These are phyloP conservation scores for Smittium mucronatum DNA, from an alignment of 371 early-diverging fungal species.

Conservation along the genomic window DNA sequence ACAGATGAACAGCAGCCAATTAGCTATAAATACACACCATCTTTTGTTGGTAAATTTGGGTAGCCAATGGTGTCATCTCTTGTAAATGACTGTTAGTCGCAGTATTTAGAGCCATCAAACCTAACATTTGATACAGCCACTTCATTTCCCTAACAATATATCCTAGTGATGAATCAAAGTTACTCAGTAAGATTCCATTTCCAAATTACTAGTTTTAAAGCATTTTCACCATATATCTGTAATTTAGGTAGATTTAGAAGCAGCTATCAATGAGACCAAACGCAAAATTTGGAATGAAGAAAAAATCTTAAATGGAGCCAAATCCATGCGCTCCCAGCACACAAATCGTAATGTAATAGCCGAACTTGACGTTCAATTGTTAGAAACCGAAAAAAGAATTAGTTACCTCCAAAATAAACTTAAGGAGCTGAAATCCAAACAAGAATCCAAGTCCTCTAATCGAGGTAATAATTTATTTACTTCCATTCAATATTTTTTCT, in stretches of 20 bases:
- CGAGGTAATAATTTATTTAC: too few relatives aligned
- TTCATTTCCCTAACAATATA: too few relatives aligned
- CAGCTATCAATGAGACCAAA: conserved; percentile 31
- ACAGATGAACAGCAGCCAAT: too few relatives aligned
- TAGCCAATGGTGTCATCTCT: too few relatives aligned
- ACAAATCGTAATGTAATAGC: conserved; percentile 53
- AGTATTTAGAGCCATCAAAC: too few relatives aligned
- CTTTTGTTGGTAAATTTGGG: too few relatives aligned
- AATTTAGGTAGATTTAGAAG: conserved; percentile 25
- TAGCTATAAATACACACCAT: too few relatives aligned
- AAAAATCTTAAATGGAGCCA: conserved; percentile 51
- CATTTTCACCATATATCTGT: not conserved
- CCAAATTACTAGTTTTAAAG: too few relatives aligned
- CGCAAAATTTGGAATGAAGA: conserved; percentile 49
- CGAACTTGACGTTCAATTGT: conserved; percentile 63
- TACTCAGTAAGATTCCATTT: not conserved
- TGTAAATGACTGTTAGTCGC: too few relatives aligned
- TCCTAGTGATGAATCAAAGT: not conserved
- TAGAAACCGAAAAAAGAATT: conserved; percentile 66
- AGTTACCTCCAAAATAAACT: conserved; percentile 55
- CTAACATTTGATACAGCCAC: too few relatives aligned
- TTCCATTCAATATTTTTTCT: too few relatives aligned
- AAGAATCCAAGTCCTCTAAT: not conserved
- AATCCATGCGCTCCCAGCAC: conserved; percentile 49
- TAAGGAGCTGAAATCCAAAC: conserved; percentile 33